phyloP scores from a whole-genome alignment of 768 basidiomycete species.

The Paxillus ammoniavirescens region DNA sequence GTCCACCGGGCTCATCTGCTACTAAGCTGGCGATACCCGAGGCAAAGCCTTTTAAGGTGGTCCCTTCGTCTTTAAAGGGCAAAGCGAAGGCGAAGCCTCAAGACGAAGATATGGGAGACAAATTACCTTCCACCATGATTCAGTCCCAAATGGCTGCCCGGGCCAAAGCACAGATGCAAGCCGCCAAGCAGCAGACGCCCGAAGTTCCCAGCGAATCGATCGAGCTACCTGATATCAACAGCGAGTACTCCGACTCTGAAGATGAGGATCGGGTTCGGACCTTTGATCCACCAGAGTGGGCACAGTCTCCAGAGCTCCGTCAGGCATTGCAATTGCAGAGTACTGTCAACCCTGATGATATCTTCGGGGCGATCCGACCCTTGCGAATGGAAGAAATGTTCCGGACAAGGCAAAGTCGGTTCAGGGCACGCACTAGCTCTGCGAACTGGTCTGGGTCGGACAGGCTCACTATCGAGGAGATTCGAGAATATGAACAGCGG shows the following conservation, averaged over 20 bases:
- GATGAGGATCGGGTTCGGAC: constrained; percentile 77
- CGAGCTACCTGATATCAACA: constrained; percentile 92
- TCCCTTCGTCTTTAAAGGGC: constrained; percentile 37
- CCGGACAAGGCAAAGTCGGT: constrained; percentile 70
- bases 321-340: constrained; percentile 80
- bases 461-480: constrained; percentile 78
- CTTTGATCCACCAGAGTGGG: constrained; percentile 84
- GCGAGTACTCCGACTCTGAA: constrained; percentile 96
- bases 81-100: constrained; percentile 48
- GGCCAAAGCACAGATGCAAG: constrained; percentile 64
- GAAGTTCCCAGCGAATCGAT: constrained; percentile 72
- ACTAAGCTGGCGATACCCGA: constrained; percentile 30
- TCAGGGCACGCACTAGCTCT: constrained; percentile 87
- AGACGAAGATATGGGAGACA: constrained; percentile 48
- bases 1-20: constrained; percentile 24
- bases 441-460: constrained; percentile 98
- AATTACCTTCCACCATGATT: constrained; percentile 59
- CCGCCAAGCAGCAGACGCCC: constrained; percentile 48
- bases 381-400: constrained; percentile 95
- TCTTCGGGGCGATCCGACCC: constrained; percentile 87
- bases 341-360: constrained; percentile 84
- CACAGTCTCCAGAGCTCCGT: constrained; percentile 84
- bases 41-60: constrained; percentile 36
- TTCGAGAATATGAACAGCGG: constrained; percentile 80
- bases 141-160: constrained; percentile 73